Conservation (phyloP, 2,329 filamentous ascomycete genomes). For the Botrytis galanthina region DNA sequence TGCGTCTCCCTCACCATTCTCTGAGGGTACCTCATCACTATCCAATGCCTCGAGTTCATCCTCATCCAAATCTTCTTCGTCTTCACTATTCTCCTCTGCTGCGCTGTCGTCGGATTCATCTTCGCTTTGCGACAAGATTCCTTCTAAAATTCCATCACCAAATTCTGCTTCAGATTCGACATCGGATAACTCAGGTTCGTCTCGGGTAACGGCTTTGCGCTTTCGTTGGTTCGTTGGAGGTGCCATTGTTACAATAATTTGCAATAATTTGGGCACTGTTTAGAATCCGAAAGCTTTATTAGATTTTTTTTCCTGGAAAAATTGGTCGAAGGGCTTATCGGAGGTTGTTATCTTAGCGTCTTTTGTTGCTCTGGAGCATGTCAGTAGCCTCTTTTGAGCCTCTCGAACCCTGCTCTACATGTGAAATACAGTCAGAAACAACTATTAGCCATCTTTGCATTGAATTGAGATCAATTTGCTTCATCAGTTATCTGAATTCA, state of each 20-base stretch:
- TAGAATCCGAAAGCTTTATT: slow-evolving; percentile 18
- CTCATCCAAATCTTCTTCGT: slow-evolving; percentile 42
- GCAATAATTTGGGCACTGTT: slow-evolving; percentile 20
- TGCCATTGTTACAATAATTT: slow-evolving; percentile 32
- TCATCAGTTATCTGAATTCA: neutral
- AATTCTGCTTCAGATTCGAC: slow-evolving; percentile 61
- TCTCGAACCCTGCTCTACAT: neutral
- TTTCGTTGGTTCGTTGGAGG: slow-evolving; percentile 44
- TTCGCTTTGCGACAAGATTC: slow-evolving; percentile 56
- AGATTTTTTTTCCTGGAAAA: slow-evolving; percentile 26
- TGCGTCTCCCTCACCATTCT: slow-evolving; percentile 35
- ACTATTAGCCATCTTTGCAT: neutral
- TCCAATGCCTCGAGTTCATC: slow-evolving; percentile 45
- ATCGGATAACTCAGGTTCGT: slow-evolving; percentile 49
- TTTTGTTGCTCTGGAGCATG: slow-evolving; percentile 3
- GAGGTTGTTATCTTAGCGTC: slow-evolving; percentile 31
- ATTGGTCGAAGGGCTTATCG: slow-evolving; percentile 20
- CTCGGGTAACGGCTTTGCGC: slow-evolving; percentile 61
- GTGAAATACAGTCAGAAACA: slow-evolving; percentile 4
- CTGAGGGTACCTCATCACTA: slow-evolving; percentile 50
- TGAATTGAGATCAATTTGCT: neutral
- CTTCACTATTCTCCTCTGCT: slow-evolving; percentile 46
- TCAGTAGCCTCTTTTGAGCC: neutral
- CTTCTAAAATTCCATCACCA: slow-evolving; percentile 52
- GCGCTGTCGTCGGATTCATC: slow-evolving; percentile 57